Evolutionary conservation across 2,329 filamentous ascomycete genomes (phyloP).

Genomic region (Colletotrichum sp.): DNA sequence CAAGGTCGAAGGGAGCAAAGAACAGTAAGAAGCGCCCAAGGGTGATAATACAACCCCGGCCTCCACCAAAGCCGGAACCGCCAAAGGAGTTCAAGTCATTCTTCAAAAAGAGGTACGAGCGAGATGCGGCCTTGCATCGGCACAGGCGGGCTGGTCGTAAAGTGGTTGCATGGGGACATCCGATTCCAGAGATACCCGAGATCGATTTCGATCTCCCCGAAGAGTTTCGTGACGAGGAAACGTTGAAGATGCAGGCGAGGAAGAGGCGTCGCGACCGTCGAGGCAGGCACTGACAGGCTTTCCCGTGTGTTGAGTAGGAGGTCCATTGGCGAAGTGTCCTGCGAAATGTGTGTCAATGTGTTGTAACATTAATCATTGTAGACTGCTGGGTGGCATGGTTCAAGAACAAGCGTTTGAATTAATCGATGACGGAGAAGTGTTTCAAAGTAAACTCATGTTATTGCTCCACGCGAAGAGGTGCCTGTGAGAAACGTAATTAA

Average conservation of each 20-base stretch:
- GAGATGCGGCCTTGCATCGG: constrained; percentile 78
- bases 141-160: constrained; percentile 72
- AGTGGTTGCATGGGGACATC: constrained; percentile 80
- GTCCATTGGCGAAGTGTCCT: background rate
- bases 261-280: constrained; percentile 66
- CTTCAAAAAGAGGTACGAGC: constrained; percentile 79
- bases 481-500: background rate
- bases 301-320: background rate
- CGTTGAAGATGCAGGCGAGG: constrained; percentile 63
- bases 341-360: background rate
- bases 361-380: constrained; percentile 19
- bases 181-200: constrained; percentile 75
- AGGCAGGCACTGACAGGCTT: constrained; percentile 42
- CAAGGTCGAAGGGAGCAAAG: constrained; percentile 50
- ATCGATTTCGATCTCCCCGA: constrained; percentile 77
- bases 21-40: constrained; percentile 32
- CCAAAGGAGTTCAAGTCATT: constrained; percentile 81
- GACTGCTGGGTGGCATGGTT: constrained; percentile 4
- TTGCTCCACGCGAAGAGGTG: background rate
- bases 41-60: constrained; percentile 18
- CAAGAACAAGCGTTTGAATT: constrained; percentile 17
- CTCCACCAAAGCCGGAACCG: constrained; percentile 39
- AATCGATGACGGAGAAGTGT: background rate
- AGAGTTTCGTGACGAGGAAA: constrained; percentile 63
- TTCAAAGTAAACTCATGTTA: background rate